A percentile compares a stretch with the other conserved stretches of the same genome.
Conservation (phyloP, 2,329 filamentous ascomycete species). For the Elsinoe perseae region DNA sequence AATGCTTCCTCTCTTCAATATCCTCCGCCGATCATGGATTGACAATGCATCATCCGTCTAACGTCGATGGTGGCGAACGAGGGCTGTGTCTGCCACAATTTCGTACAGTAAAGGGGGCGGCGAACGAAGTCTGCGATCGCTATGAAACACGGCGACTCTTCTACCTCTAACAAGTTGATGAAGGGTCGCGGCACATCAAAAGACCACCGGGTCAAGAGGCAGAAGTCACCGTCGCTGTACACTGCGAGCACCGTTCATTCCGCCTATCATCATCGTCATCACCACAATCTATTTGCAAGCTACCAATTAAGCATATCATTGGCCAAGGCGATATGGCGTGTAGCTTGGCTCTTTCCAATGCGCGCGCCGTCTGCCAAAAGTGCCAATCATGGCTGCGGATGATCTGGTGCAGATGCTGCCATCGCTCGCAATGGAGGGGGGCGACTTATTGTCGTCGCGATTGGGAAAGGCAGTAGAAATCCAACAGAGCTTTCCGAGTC, state of each 20-base stretch:
- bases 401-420: not conserved
- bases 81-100: not conserved
- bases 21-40: constrained; percentile 7
- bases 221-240: not conserved
- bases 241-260: not conserved
- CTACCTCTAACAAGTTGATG: too few species aligned
- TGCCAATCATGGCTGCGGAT: not conserved
- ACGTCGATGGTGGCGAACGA: not conserved
- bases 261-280: not conserved
- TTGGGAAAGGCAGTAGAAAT: not conserved
- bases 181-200: too few species aligned
- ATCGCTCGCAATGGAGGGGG: not conserved
- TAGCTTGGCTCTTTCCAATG: constrained; percentile 27
- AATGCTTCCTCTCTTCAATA: not conserved
- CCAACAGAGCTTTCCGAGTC: not conserved
- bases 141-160: not conserved
- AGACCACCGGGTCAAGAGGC: too few species aligned
- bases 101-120: not conserved
- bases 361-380: not conserved
- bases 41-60: not conserved
- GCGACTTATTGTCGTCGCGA: not conserved
- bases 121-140: not conserved
- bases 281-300: not conserved
- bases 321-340: constrained; percentile 31
- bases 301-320: constrained; percentile 14